Conservation (phyloP, 1,284 basidiomycete genomes). For the Tremellales sp. region DNA sequence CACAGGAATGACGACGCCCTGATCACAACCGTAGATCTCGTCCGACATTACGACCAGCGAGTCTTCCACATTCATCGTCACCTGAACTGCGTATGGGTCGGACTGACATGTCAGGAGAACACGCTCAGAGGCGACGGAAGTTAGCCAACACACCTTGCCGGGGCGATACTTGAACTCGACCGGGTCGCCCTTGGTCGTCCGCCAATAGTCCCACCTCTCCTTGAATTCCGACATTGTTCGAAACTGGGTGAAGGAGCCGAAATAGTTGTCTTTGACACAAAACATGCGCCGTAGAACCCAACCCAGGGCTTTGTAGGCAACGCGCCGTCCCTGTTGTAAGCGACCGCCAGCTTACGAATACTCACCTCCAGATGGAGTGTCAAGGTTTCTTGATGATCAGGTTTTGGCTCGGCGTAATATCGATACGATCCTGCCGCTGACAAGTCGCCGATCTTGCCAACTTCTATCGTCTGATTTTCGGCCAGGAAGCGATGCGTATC, state of each 20-base stretch:
- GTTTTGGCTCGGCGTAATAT: slow-evolving; percentile 63
- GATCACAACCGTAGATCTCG: slow-evolving; percentile 67
- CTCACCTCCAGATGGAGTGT: slow-evolving; percentile 64
- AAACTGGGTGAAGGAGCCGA: slow-evolving; percentile 87
- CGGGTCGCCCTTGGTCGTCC: slow-evolving; percentile 67
- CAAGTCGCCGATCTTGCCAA: slow-evolving; percentile 61
- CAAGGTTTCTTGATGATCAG: slow-evolving; percentile 72
- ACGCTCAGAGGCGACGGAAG: neutral
- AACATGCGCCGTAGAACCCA: slow-evolving; percentile 84
- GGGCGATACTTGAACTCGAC: slow-evolving; percentile 70
- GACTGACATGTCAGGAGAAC: too few relatives aligned
- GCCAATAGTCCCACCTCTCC: slow-evolving; percentile 59
- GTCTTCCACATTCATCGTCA: slow-evolving; percentile 58
- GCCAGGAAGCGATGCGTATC: slow-evolving; percentile 68
- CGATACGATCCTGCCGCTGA: slow-evolving; percentile 66
- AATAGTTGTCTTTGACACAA: slow-evolving; percentile 83
- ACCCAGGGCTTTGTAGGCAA: slow-evolving; percentile 69
- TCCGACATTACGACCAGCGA: slow-evolving; percentile 65
- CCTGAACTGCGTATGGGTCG: slow-evolving; percentile 71
- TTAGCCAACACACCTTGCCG: slow-evolving; percentile 57
- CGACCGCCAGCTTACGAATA: too few relatives aligned
- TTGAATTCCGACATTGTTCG: slow-evolving; percentile 79
- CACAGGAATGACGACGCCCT: slow-evolving; percentile 55
- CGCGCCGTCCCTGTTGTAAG: slow-evolving; percentile 49
- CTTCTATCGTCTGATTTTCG: slow-evolving; percentile 47